These are phyloP conservation scores for Suillus clintonianus DNA, from an alignment of 768 basidiomycete genomes.

Conservation along the genomic window DNA sequence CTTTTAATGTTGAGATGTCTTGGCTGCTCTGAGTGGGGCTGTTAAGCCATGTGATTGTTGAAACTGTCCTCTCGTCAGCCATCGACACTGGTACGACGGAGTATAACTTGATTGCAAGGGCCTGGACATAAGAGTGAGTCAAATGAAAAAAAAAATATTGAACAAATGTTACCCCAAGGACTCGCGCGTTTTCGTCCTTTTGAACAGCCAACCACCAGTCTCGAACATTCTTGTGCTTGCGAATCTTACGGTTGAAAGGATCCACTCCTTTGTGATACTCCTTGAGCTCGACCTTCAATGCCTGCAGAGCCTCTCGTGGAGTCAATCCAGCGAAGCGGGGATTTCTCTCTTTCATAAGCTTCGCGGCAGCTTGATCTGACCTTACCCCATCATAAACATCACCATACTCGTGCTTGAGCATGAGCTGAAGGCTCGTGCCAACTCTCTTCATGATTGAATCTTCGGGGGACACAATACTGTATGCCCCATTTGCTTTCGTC, in stretches of 20 bases:
- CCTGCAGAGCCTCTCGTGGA: slow-evolving; percentile 2
- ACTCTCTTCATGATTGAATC: too few species aligned
- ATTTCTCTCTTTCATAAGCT: slow-evolving; percentile 1
- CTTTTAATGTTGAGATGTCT: slow-evolving; percentile 4
- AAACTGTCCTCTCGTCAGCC: slow-evolving; percentile 10
- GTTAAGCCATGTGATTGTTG: slow-evolving; percentile 14
- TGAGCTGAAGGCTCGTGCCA: too few species aligned
- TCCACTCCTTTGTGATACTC: slow-evolving; percentile 3
- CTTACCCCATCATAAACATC: background rate
- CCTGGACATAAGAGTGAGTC: background rate
- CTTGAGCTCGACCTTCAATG: slow-evolving; percentile 6
- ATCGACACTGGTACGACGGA: slow-evolving; percentile 5
- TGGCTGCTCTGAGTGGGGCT: background rate
- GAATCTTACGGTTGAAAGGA: slow-evolving; percentile 5
- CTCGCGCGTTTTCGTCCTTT: slow-evolving; percentile 4
- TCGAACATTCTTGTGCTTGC: background rate
- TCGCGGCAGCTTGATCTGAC: background rate
- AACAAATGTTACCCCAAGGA: background rate
- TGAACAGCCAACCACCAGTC: slow-evolving; percentile 7
- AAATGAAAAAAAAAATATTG: background rate
- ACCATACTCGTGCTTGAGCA: too few species aligned
- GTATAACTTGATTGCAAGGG: slow-evolving; percentile 7
- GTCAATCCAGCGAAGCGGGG: slow-evolving; percentile 2
- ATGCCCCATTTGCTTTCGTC: too few species aligned
- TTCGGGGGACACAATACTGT: too few species aligned